Base-by-base conservation (phyloP, 1,139 yeast genomes). In the Blastobotrys buckinghamii region DNA sequence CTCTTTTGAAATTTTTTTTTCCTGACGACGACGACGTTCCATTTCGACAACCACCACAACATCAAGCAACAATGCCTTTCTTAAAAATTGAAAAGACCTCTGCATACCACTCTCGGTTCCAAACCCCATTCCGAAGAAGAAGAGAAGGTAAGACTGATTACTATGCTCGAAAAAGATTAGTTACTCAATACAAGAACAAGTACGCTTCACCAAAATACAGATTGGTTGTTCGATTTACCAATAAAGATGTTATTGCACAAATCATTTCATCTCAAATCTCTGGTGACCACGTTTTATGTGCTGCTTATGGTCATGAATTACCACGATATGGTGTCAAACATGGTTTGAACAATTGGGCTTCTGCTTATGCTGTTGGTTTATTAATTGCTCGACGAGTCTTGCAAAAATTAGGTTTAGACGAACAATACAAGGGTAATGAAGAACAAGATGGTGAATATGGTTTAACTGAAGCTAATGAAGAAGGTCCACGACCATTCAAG, bases 301-400 rank as follows among this genome's bases (percentile, higher is more conserved):
- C 97, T 73, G 99, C 99, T 71, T 94, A 92, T 82, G 81, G 98
- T 61, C 98, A 92, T 71, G 99, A 92, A 80, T 84, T 92, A 70
- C 97, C 98, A 80, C 82, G 79, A 71, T 92, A 87, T 82, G 99
- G 99, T 71, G 88, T 92, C 72, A 81, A 79, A 72, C 96, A 88
- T 77, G 99, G 99, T 86, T 84, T 92, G 75, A 92, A 98, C 74
- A 94, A 94, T 95, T 92, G 99, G 99, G 78, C 98, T 57, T 97
- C 98, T 73, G 97, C 96, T 73, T 92, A 92, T 81, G 97, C 98
- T 68, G 88, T 89, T 68, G 99, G 99, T 83, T 81, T 92, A 67
- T 82, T 92, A 73, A 85, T 92, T 72, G 98, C 98, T 76, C 90
- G 99, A 84, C 92, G 99, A 84, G 90, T 96, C 60, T 84, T 92